These are phyloP conservation scores for Ustilago curta DNA, from an alignment of 1,284 basidiomycete genomes.

Conservation along the genomic window DNA sequence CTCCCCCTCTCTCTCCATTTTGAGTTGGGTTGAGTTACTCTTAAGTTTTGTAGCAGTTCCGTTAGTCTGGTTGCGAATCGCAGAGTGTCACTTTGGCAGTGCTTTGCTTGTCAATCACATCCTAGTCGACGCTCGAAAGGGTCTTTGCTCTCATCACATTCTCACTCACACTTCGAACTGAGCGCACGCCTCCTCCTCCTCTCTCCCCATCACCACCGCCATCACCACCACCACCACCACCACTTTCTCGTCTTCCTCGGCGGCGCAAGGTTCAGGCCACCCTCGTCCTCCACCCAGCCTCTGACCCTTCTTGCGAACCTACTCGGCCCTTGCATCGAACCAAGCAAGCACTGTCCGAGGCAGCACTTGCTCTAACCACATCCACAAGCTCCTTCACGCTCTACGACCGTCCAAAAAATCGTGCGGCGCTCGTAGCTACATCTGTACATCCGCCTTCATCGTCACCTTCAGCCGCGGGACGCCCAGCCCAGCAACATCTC, in stretches of 20 bases:
- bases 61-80: background rate
- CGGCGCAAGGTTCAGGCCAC: too few relatives aligned
- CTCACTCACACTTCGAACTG: background rate
- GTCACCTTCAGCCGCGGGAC: background rate
- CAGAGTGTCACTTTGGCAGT: background rate
- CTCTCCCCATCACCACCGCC: too few relatives aligned
- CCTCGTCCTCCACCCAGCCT: too few relatives aligned
- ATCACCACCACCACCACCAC: too few relatives aligned
- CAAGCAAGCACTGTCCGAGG: too few relatives aligned
- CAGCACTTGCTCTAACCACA: too few relatives aligned
- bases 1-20: background rate
- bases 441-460: background rate
- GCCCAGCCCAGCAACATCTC: background rate
- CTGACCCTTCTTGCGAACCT: too few relatives aligned
- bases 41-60: background rate
- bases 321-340: too few relatives aligned
- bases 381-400: too few relatives aligned
- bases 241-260: too few relatives aligned
- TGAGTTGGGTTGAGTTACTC: background rate
- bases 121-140: background rate
- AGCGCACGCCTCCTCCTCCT: too few relatives aligned
- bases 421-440: background rate
- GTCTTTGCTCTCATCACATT: background rate
- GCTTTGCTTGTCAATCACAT: slow-evolving; percentile 1
- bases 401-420: too few relatives aligned